Base-by-base conservation (phyloP, 2,329 filamentous ascomycete species). In the Incumbomyces lentus region DNA sequence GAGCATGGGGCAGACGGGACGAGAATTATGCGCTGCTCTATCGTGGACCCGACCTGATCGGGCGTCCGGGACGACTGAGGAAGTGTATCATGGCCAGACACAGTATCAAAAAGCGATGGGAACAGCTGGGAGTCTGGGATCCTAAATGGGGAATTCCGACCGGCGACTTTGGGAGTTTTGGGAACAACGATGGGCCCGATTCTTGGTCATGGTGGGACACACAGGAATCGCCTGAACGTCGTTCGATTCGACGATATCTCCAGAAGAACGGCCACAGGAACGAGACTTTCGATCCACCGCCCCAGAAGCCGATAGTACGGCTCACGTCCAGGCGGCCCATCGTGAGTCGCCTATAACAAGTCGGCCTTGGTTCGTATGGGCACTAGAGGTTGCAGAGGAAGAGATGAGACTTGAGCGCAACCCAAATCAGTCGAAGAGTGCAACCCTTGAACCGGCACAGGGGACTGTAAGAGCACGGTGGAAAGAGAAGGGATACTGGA, bases 291-390 rank as follows among this genome's bases (percentile, higher is more conserved):
- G n/a, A n/a, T n/a, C n/a, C n/a, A n/a, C n/a, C n/a, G n/a, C n/a
- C n/a, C n/a, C n/a, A n/a, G n/a, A n/a, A n/a, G n/a, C n/a, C n/a
- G n/a, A n/a, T n/a, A n/a, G n/a, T n/a, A n/a, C n/a, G n/a, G n/a
- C n/a, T n/a, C n/a, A n/a, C n/a, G n/a, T n/a, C n/a, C n/a, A n/a
- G n/a, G n/a, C n/a, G n/a, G n/a, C 29, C n/a, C n/a, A n/a, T 46
- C 36, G 17, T 42, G 44, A 47, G 44, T 47, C 44, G 32, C 30
- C 12, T 18, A 47, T 47, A 13, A 47, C 36, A 11, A 47, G 37
- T 17, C 44, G 44, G 29, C 44, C 44, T 47, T 47, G 44, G 44
- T 47, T 41, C 44, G 7, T 47, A 6, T 47, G 37, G 37, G 44
- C 37, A 42, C 37, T 47, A 33, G 36, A 47, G 38, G 44, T 42